Base-by-base conservation (phyloP, 495 filamentous ascomycete genomes). In the Aspergillus nanangensis region DNA sequence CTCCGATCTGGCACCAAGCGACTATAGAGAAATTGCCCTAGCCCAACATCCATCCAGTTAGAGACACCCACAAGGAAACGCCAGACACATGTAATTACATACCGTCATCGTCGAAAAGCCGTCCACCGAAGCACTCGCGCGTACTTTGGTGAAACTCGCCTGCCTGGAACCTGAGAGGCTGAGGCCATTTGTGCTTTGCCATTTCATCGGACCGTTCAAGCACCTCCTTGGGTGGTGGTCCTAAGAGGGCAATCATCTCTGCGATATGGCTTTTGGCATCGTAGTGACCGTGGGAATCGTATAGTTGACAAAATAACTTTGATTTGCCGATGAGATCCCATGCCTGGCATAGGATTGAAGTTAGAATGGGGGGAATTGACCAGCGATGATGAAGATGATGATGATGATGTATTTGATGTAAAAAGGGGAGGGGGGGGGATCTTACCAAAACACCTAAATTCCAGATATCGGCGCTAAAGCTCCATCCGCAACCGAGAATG, bases 281-380 rank as follows among this genome's bases (percentile, higher is more conserved):
- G 35, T 50, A 63, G 19, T 42, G 11, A 11, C 54, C 29, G 27
- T 24, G 46, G 2, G 37, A 24, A 41, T 53, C 46, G 32, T 50
- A 18, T 13, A 53, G 45, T 3, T 67, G 60, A 2, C 27, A 18
- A 37, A 77, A 77, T 38, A 74, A 41, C 37, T 65, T 52, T 13
- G 51, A 51, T 10, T 60, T 57, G 45, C 70, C 64, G 41, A 71
- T 67, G 0, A 75, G 39, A 45, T 72, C 58, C 66, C 70, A 76
- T 13, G 62, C 33, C 44, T 38, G 49, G 68, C 18, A n/a, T n/a
- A n/a, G n/a, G n/a, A n/a, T n/a, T n/a, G n/a, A n/a, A n/a, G n/a
- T n/a, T n/a, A n/a, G n/a, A n/a, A n/a, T n/a, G n/a, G n/a, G n/a
- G n/a, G n/a, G n/a, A n/a, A n/a, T n/a, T 67, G 36, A 17, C 21